phyloP scores from a whole-genome alignment of 2,329 filamentous ascomycete genomes.

The Zopfia rhizophila region DNA sequence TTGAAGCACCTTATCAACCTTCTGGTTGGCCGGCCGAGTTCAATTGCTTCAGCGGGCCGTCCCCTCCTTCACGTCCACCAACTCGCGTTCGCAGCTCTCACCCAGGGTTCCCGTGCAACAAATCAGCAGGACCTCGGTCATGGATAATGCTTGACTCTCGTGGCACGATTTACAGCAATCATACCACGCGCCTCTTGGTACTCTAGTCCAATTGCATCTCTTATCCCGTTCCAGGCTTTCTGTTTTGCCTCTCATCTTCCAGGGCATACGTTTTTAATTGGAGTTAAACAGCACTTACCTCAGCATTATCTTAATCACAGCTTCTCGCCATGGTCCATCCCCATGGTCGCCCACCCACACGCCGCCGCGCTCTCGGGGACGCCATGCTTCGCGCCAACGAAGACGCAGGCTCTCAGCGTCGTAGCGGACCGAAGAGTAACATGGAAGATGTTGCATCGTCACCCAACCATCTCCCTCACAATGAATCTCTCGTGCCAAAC shows the following conservation, averaged over 20 bases:
- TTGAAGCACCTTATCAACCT: slow-evolving; percentile 44
- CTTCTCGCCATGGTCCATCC: slow-evolving; percentile 40
- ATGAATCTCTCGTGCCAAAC: slow-evolving; percentile 57
- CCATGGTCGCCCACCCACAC: slow-evolving; percentile 44
- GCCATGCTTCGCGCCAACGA: slow-evolving; percentile 47
- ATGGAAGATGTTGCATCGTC: slow-evolving; percentile 27
- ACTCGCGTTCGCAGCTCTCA: slow-evolving; percentile 27
- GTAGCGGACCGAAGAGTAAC: slow-evolving; percentile 31
- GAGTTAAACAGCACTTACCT: not conserved
- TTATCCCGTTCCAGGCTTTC: slow-evolving; percentile 21
- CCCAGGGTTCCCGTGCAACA: slow-evolving; percentile 6
- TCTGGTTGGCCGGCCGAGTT: slow-evolving; percentile 40
- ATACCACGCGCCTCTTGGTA: slow-evolving; percentile 30
- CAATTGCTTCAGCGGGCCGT: slow-evolving; percentile 38
- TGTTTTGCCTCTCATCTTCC: slow-evolving; percentile 6
- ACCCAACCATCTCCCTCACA: slow-evolving; percentile 50
- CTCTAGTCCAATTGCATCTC: slow-evolving; percentile 30
- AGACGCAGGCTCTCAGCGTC: slow-evolving; percentile 28
- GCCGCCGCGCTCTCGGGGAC: slow-evolving; percentile 45
- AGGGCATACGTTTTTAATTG: slow-evolving; percentile 1
- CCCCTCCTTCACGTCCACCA: slow-evolving; percentile 31
- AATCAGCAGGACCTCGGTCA: slow-evolving; percentile 5
- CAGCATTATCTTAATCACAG: not conserved
- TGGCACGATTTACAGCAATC: slow-evolving; percentile 9
- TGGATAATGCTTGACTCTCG: slow-evolving; percentile 5